Percentiles rank a stretch among this genome's conserved stretches.
Conservation (phyloP, 164 flowering plant species). For the Magnolia changhungtana region DNA sequence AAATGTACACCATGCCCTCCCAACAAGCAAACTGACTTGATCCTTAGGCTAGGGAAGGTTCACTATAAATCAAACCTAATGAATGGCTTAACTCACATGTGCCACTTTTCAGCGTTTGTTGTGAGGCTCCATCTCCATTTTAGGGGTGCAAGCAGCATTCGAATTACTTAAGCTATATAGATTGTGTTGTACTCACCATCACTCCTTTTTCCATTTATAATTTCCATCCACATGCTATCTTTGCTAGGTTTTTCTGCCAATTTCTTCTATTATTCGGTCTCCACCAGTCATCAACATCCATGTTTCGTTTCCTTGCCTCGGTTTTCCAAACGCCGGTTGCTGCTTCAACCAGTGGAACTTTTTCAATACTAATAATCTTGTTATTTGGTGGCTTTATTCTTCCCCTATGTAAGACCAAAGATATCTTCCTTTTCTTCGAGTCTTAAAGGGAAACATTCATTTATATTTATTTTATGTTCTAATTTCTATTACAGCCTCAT, state of each 20-base stretch:
- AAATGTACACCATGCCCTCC: too few species aligned
- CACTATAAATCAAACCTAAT: too few species aligned
- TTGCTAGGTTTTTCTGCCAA: constrained; percentile 61
- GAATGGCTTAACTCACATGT: too few species aligned
- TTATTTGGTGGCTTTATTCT: constrained; percentile 62
- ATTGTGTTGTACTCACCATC: too few species aligned
- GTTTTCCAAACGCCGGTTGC: constrained; percentile 45
- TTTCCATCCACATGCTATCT: background rate
- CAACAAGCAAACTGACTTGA: too few species aligned
- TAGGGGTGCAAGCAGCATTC: too few species aligned
- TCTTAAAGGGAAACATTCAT: background rate
- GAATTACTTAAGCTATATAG: too few species aligned
- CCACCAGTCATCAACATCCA: constrained; percentile 48
- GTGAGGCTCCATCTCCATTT: too few species aligned
- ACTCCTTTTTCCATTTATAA: too few species aligned
- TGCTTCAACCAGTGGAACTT: constrained; percentile 39
- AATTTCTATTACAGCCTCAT: constrained; percentile 37
- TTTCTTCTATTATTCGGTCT: constrained; percentile 52
- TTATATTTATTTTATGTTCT: background rate
- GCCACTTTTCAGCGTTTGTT: too few species aligned
- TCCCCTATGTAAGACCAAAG: constrained; percentile 38
- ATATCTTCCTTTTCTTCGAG: background rate
- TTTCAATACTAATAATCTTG: constrained; percentile 31
- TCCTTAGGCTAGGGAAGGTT: too few species aligned
- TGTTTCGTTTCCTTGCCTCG: constrained; percentile 67